These are phyloP conservation scores for Rosa persica DNA, from an alignment of 306 rosid genomes.

Conservation along the genomic window DNA sequence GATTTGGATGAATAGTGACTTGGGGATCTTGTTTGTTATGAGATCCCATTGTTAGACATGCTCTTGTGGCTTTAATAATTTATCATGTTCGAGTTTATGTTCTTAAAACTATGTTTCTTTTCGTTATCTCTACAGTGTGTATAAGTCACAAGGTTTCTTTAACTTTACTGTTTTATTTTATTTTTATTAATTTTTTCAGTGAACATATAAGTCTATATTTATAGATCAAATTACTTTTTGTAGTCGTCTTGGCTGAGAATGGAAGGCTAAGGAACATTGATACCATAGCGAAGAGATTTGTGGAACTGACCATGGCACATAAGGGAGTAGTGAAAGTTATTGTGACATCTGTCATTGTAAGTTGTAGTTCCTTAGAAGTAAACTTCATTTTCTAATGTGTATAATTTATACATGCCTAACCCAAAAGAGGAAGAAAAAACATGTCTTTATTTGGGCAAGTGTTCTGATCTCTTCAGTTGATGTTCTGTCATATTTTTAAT, in stretches of 20 bases:
- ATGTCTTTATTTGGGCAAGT: not conserved
- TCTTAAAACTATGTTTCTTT: not conserved
- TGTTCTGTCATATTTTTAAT: not conserved
- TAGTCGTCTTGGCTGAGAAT: conserved; percentile 68
- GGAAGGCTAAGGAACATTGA: conserved; percentile 77
- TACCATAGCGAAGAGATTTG: conserved; percentile 67
- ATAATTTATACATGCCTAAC: not conserved
- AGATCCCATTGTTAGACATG: not conserved
- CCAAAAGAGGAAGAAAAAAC: not conserved
- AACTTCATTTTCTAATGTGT: not conserved
- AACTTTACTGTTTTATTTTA: not conserved
- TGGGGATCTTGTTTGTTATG: not conserved
- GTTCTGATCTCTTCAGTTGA: not conserved
- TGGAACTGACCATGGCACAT: conserved; percentile 83
- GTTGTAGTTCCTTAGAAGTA: conserved; percentile 23
- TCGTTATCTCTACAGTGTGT: not conserved
- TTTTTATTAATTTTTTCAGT: not conserved
- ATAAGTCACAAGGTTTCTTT: not conserved
- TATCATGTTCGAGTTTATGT: not conserved
- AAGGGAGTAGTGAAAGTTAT: conserved; percentile 83
- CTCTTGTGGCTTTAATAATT: not conserved
- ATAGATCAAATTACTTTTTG: conserved; percentile 11
- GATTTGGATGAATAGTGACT: not conserved
- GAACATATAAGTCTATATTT: not conserved
- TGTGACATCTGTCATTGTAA: conserved; percentile 86